Conservation (phyloP, 176 grass and related monocot genomes). For the Cymbopogon citratus region DNA sequence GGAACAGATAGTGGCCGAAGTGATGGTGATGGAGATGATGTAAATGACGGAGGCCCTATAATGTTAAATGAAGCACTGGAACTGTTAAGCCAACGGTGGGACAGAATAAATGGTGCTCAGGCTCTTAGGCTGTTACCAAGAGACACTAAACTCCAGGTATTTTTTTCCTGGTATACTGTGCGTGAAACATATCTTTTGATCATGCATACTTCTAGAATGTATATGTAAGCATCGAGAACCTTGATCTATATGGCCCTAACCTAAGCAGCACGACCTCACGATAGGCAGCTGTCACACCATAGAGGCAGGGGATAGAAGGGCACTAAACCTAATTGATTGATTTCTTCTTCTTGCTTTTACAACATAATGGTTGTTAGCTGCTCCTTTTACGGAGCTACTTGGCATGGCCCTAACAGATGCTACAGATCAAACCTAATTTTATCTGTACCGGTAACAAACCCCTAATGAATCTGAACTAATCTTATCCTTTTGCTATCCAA, state of each 20-base stretch:
- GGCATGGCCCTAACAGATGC: too few species aligned
- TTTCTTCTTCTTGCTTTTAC: too few species aligned
- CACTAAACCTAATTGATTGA: too few species aligned
- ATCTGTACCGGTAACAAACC: too few species aligned
- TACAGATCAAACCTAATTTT: too few species aligned
- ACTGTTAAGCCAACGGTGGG: constrained; percentile 92
- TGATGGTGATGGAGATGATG: constrained; percentile 90
- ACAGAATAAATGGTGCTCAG: constrained; percentile 97
- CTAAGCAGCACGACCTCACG: neutral
- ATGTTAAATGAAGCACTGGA: constrained; percentile 97
- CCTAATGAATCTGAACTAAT: too few species aligned
- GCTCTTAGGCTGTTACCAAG: constrained; percentile 89
- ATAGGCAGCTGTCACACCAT: too few species aligned
- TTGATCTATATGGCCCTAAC: neutral
- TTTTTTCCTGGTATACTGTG: constrained; percentile 8
- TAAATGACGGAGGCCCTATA: constrained; percentile 44
- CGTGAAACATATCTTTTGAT: constrained; percentile 10
- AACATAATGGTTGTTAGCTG: too few species aligned
- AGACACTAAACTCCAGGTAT: constrained; percentile 94
- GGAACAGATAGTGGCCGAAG: constrained; percentile 90
- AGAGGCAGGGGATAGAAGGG: too few species aligned
- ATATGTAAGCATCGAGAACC: neutral
- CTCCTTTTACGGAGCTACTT: too few species aligned
- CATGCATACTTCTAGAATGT: neutral
- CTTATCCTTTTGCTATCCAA: too few species aligned